These are phyloP conservation scores for Saccharomyces cerevisiae DNA, from an alignment of 805 yeast species.

Conservation along the genomic window DNA sequence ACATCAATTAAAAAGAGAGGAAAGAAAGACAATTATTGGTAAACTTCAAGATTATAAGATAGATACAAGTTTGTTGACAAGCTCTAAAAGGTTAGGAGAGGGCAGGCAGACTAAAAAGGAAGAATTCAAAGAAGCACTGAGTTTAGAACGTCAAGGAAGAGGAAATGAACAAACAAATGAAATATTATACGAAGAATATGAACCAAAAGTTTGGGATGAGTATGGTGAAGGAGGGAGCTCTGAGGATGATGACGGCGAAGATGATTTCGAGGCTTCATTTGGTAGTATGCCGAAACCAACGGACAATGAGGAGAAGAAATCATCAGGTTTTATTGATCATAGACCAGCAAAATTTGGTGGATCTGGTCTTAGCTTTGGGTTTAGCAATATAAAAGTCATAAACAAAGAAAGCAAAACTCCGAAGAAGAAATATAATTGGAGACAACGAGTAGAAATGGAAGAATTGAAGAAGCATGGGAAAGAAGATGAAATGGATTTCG, in stretches of 20 bases:
- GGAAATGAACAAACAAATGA: slow-evolving; percentile 51
- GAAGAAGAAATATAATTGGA: slow-evolving; percentile 70
- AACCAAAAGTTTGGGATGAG: slow-evolving; percentile 53
- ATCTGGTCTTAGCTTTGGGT: slow-evolving; percentile 62
- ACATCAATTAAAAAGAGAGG: slow-evolving; percentile 82
- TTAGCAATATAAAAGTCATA: slow-evolving; percentile 45
- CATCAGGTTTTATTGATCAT: slow-evolving; percentile 56
- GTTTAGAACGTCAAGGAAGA: slow-evolving; percentile 63
- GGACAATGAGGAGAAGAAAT: neutral
- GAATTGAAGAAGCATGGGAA: slow-evolving; percentile 36
- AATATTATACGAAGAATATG: slow-evolving; percentile 62
- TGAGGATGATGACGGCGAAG: slow-evolving; percentile 20
- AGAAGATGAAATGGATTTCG: slow-evolving; percentile 60
- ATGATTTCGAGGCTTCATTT: slow-evolving; percentile 21
- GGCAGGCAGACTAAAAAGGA: slow-evolving; percentile 63
- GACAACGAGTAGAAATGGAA: slow-evolving; percentile 42
- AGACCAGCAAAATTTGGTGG: slow-evolving; percentile 58
- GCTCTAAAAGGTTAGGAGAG: slow-evolving; percentile 77
- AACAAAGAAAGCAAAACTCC: slow-evolving; percentile 19
- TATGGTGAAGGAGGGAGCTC: slow-evolving; percentile 21
- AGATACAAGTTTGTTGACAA: slow-evolving; percentile 60
- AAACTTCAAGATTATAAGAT: slow-evolving; percentile 57
- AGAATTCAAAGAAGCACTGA: slow-evolving; percentile 65
- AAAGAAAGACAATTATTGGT: slow-evolving; percentile 65
- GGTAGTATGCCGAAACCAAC: slow-evolving; percentile 14